Conservation (phyloP, 148 eudicot genomes). For the Spergularia bocconei region DNA sequence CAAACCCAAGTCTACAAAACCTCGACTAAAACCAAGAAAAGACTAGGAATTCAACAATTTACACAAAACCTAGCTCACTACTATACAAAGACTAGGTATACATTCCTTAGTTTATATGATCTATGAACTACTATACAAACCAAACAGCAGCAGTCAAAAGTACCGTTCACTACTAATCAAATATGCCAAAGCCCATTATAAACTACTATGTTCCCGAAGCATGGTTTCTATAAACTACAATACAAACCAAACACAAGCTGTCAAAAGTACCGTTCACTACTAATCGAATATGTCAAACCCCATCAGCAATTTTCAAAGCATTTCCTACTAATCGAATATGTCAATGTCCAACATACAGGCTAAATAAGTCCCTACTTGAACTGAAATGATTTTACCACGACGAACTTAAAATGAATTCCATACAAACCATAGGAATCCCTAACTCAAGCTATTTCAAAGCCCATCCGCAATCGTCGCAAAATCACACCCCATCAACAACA, state of each 20-base stretch:
- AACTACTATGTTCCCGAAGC: too few relatives aligned
- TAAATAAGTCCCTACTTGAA: too few relatives aligned
- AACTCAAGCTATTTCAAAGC: neutral
- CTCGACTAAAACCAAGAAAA: neutral
- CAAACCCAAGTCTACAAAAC: neutral
- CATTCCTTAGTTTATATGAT: neutral
- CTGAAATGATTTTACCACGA: too few relatives aligned
- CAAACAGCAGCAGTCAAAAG: neutral
- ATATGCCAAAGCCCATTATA: too few relatives aligned
- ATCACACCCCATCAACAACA: constrained; percentile 1
- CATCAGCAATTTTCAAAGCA: too few relatives aligned
- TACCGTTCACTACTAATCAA: neutral
- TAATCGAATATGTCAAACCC: neutral
- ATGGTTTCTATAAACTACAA: neutral
- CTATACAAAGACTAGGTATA: neutral
- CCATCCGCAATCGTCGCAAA: neutral
- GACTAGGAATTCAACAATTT: neutral
- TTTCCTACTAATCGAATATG: too few relatives aligned
- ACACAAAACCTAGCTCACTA: neutral
- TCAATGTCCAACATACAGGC: too few relatives aligned
- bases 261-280: constrained; percentile 1
- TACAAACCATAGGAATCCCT: too few relatives aligned
- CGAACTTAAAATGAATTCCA: too few relatives aligned
- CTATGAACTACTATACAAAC: neutral
- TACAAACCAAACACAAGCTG: neutral